Evolutionary conservation across 345 rosid species (phyloP), one percentile per base, ranked within the genome.

Genomic region (Arabis hirsuta): DNA sequence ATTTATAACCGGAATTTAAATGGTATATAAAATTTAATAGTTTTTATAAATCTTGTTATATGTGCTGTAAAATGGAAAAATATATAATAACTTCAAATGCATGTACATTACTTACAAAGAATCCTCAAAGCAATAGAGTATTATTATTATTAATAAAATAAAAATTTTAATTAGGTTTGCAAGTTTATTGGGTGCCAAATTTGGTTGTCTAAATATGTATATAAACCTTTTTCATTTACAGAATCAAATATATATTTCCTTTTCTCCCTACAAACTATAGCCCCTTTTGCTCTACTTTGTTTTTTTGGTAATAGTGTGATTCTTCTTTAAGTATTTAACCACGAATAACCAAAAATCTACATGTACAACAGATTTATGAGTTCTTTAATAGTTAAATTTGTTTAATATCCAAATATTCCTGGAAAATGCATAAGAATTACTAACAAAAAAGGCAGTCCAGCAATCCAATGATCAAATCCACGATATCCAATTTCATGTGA

Each of bases 401-500:
- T 63, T 20, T 5, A 3, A 12, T 31, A 32, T 46, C 26, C 55
- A 29, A 7, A 47, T 12, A 59, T 22, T 12, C 12, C 24, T 59
- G 19, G 22, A 59, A 64, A 39, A 34, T 34, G 20, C 45, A 64
- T 48, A 36, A 44, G 7, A 36, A 19, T 20, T 41, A 22, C 14
- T 62, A 45, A 31, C 67, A 29, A 46, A 29, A 45, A 31, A 6
- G 67, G 54, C 12, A 47, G 44, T 63, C 29, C 55, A 47, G 44
- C 68, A 31, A 63, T 47, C 31, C 44, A 63, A 12, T 63, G 57
- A 63, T 63, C 7, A 11, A 32, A 16, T 63, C 29, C 53, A 16
- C 14, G 2, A 2, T 22, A 22, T 22, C 24, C 24, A 22, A 22
- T 22, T 22, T 22, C 24, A 22, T 22, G 41, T 36, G 41, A 36